A percentile compares a stretch with the other conserved stretches of the same genome.
phyloP scores from a whole-genome alignment of 2,329 filamentous ascomycete genomes.

The Claviceps humidiphila region DNA sequence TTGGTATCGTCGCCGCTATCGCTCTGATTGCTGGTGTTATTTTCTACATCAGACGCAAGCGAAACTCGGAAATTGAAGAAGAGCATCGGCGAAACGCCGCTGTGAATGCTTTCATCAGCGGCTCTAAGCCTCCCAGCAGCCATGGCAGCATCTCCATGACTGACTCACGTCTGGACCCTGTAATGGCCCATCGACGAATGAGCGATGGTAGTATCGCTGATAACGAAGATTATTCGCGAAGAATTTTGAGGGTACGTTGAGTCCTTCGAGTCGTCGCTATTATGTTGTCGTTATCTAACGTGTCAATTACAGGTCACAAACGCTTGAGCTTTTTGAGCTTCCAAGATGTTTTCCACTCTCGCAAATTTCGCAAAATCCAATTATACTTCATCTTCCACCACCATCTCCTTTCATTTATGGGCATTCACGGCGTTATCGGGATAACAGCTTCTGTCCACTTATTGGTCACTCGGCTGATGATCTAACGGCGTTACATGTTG shows the following conservation, averaged over 20 bases:
- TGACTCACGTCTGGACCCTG: constrained; percentile 76
- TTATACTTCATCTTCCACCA: constrained; percentile 20
- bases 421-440: constrained; percentile 31
- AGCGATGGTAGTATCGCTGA: constrained; percentile 95
- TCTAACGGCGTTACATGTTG: constrained; percentile 23
- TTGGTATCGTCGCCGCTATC: constrained; percentile 59
- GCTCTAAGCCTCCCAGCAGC: constrained; percentile 48
- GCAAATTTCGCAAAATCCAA: constrained; percentile 6
- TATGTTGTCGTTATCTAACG: background rate
- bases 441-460: constrained; percentile 25
- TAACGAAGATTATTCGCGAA: constrained; percentile 91
- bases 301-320: constrained; percentile 37
- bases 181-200: constrained; percentile 69
- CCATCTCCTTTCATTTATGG: constrained; percentile 13
- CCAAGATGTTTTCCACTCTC: background rate
- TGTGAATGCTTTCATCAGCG: constrained; percentile 61
- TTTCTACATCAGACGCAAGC: constrained; percentile 63
- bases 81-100: constrained; percentile 73
- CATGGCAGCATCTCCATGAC: constrained; percentile 56
- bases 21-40: constrained; percentile 55
- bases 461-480: constrained; percentile 20
- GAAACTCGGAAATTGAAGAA: constrained; percentile 66
- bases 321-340: constrained; percentile 28
- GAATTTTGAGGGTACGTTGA: constrained; percentile 77
- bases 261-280: background rate